A percentile compares a stretch with the other conserved stretches of the same genome.
Evolutionary conservation across 441 rosid genomes (phyloP).

Genomic region (Pelargonium citronellum): DNA sequence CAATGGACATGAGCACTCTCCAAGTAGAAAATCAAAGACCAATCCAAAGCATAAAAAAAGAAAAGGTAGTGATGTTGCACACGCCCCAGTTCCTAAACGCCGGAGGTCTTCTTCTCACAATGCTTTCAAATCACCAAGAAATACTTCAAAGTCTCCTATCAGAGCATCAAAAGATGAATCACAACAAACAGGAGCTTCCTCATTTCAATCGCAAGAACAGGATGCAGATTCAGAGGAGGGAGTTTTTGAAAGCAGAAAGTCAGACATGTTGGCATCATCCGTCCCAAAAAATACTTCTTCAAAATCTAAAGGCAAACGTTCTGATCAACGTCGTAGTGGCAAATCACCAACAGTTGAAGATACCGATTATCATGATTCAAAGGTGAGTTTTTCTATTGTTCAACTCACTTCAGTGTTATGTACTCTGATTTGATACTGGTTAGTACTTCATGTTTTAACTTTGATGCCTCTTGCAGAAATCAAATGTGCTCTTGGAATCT

Average conservation of each 20-base stretch:
- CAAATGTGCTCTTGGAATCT: conserved; percentile 33
- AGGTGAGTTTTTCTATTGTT: conserved; percentile 39
- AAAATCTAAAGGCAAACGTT: conserved; percentile 41
- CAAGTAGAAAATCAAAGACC: conserved; percentile 37
- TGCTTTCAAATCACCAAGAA: conserved; percentile 46
- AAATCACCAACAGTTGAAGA: conserved; percentile 44
- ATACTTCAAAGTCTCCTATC: conserved; percentile 30
- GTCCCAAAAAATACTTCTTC: conserved; percentile 39
- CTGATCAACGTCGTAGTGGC: conserved; percentile 36
- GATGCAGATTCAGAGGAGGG: conserved; percentile 37
- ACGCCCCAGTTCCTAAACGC: conserved; percentile 66
- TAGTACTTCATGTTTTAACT: conserved; percentile 8
- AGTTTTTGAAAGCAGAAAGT: conserved; percentile 31
- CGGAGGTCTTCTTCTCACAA: conserved; percentile 61
- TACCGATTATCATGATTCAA: conserved; percentile 39
- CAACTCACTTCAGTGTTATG: conserved; percentile 10
- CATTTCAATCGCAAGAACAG: conserved; percentile 17
- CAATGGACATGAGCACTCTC: conserved; percentile 66
- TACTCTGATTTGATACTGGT: conserved; percentile 8
- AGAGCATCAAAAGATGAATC: conserved; percentile 35
- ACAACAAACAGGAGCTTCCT: conserved; percentile 28
- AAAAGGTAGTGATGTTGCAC: conserved; percentile 43
- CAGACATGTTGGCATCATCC: conserved; percentile 38
- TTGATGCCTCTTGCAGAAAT: conserved; percentile 27
- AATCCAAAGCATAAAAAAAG: conserved; percentile 46